Conservation (phyloP, 139 green algal genomes). For the Gonium pectorale region DNA sequence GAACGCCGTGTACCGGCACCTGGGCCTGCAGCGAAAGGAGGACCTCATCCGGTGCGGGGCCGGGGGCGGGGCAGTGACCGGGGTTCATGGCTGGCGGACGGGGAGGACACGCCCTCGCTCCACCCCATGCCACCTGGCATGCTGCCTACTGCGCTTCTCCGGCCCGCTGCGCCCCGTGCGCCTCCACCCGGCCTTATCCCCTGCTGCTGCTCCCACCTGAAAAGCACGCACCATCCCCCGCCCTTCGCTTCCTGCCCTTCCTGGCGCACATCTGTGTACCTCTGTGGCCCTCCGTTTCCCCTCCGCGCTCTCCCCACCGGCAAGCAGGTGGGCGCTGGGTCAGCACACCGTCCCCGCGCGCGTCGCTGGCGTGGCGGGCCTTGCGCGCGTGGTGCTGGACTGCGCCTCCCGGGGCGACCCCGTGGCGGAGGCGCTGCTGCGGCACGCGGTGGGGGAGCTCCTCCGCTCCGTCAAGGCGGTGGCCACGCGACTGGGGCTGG, state of each 20-base stretch:
- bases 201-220: too few species aligned
- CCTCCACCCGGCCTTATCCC: too few species aligned
- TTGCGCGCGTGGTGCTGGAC: constrained; percentile 33
- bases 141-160: too few species aligned
- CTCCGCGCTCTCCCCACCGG: neutral
- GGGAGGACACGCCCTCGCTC: too few species aligned
- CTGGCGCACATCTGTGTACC: too few species aligned
- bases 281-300: too few species aligned
- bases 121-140: too few species aligned
- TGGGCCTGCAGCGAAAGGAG: constrained; percentile 26
- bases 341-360: neutral
- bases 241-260: too few species aligned
- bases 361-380: constrained; percentile 10
- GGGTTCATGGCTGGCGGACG: too few species aligned
- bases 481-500: constrained; percentile 25
- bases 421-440: constrained; percentile 33
- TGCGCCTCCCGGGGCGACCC: constrained; percentile 33
- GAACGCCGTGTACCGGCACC: constrained; percentile 11
- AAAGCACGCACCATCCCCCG: too few species aligned
- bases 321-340: constrained; percentile 21
- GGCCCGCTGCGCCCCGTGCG: too few species aligned
- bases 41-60: constrained; percentile 35
- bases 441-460: constrained; percentile 35
- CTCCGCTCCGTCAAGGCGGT: constrained; percentile 33
- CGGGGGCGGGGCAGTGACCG: neutral